Conservation (phyloP, 176 grass and related monocot genomes). For the Tillandsia fasciculata region DNA sequence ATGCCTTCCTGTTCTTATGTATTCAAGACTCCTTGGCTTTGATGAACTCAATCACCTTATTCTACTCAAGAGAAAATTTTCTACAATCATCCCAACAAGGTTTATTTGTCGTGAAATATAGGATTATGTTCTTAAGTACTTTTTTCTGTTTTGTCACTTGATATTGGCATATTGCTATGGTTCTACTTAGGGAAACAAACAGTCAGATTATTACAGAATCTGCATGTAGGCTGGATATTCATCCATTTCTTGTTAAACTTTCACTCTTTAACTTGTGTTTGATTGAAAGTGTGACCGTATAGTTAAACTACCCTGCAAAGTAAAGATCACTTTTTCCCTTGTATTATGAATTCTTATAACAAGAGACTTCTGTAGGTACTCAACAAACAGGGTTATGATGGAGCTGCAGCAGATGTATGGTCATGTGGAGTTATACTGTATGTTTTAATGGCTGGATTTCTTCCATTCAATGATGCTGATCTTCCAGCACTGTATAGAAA, state of each 20-base stretch:
- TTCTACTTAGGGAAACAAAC: not conserved
- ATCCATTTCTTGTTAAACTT: not conserved
- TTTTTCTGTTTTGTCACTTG: not conserved
- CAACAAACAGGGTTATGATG: slow-evolving; percentile 61
- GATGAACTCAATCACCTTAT: too few species aligned
- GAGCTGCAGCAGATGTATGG: slow-evolving; percentile 91
- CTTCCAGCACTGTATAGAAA: slow-evolving; percentile 71
- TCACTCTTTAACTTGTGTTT: not conserved
- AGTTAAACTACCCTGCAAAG: not conserved
- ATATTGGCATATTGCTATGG: not conserved
- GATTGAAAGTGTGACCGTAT: not conserved
- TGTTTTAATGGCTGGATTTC: slow-evolving; percentile 94
- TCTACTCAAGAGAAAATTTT: too few species aligned
- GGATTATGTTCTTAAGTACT: not conserved
- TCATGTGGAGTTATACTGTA: slow-evolving; percentile 96
- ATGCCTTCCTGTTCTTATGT: not conserved
- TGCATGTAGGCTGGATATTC: not conserved
- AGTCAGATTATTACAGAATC: not conserved
- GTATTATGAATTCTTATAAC: slow-evolving; percentile 12
- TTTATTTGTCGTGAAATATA: not conserved
- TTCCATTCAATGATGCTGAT: slow-evolving; percentile 83
- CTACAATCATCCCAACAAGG: not conserved
- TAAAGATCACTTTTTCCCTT: not conserved
- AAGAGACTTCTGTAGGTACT: slow-evolving; percentile 53
- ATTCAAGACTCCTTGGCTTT: not conserved